phyloP scores from a whole-genome alignment of 768 basidiomycete genomes.

The Leucocoprinus sp. region DNA sequence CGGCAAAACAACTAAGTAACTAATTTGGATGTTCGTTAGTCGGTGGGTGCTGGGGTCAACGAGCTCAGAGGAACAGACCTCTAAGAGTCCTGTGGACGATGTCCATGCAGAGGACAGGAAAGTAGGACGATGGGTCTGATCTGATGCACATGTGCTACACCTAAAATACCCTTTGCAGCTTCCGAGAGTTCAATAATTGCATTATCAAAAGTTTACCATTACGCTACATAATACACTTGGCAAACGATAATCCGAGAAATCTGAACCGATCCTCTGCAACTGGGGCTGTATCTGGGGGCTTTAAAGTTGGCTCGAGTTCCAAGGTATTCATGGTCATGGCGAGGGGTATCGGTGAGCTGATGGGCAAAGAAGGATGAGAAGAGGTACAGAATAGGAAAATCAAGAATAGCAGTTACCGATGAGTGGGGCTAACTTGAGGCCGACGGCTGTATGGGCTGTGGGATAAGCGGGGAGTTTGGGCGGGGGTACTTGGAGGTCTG shows the following conservation, averaged over 20 bases:
- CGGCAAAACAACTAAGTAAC: conserved; percentile 29
- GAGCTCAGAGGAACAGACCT: conserved; percentile 1
- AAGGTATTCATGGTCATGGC: background rate
- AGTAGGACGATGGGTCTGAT: conserved; percentile 10
- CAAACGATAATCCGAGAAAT: conserved; percentile 25
- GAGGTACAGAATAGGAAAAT: conserved; percentile 3
- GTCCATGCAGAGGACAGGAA: conserved; percentile 32
- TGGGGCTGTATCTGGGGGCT: conserved; percentile 4
- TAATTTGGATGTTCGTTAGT: conserved; percentile 13
- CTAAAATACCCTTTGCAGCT: conserved; percentile 11
- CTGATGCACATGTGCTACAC: conserved; percentile 10
- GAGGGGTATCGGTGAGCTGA: conserved; percentile 1
- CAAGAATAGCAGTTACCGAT: conserved; percentile 6
- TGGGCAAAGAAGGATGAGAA: background rate
- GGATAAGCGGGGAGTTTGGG: background rate
- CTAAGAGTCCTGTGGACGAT: conserved; percentile 20
- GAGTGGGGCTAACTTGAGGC: conserved; percentile 1
- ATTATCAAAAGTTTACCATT: conserved; percentile 5
- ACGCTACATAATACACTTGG: conserved; percentile 18
- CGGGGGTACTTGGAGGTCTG: conserved; percentile 15
- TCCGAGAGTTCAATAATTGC: conserved; percentile 10
- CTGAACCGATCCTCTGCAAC: conserved; percentile 18
- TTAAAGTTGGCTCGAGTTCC: background rate
- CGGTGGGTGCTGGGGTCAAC: conserved; percentile 6
- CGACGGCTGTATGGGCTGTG: background rate